Base-by-base conservation (phyloP, 2,329 filamentous ascomycete species). In the Exophiala dermatitidis region DNA sequence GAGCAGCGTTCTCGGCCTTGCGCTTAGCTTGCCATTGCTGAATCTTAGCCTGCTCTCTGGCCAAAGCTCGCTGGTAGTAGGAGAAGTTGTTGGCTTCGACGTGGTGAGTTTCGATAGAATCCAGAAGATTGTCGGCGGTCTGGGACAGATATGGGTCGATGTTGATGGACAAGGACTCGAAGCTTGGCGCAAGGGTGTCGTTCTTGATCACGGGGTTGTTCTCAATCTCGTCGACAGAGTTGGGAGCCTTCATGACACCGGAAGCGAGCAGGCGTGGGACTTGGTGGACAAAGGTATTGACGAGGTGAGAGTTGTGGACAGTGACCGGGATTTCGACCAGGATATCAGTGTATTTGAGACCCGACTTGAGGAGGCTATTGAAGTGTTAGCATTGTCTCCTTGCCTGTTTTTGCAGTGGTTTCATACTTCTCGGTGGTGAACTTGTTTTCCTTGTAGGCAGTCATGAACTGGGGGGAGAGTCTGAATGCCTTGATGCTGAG, bases 31-130 rank as follows among this genome's bases (percentile, higher is more conserved):
- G 91, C 93, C 93, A 98, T 62, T 90, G 86, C 51, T 88, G 84
- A 65, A 98, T 96, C 82, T 97, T 98, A 66, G 86, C 76, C 76
- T 98, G 93, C 77, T 98, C 93, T 64, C 93, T 88, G 6, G 85
- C 86, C 53, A 97, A 80, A 68, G 94, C 90, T 66, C 93, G 83
- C 76, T 96, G 90, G 78, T 96, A 96, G 80, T 86, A 88, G 73
- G 96, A 90, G 77, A 94, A 93, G 81, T 98, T 98, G 83, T 97
- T 97, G 70, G 95, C 86, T 74, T 98, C 93, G 56, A 90, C 95
- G 76, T 97, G 93, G 78, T 98, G 93, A 52, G 86, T 86, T 78
- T 98, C 93, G 70, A 98, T 95, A 77, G 86, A 90, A 68, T 98
- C 93, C 59, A 97, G 83, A 53, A 98, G 82, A 63, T 96, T 82